Base-by-base conservation (phyloP, 2,329 filamentous ascomycete genomes). In the Graphium sp. region DNA sequence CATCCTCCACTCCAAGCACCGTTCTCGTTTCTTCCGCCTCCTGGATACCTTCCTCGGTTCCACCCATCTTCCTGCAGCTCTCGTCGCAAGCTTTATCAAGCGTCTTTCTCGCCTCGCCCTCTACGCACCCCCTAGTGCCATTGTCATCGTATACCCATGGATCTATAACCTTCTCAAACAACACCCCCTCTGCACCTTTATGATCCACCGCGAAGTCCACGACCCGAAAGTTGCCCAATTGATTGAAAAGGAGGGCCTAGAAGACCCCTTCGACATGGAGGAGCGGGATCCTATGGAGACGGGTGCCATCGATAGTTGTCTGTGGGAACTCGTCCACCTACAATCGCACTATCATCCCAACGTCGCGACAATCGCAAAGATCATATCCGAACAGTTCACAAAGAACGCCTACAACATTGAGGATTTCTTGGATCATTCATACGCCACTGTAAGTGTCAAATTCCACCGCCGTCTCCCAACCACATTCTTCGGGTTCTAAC, bases 291-390 rank as follows among this genome's bases (percentile, higher is more conserved):
- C 89, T 1, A 81, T 84, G 65, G 63, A 77, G 48, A 94, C 85
- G 1, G 53, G 65, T 22, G 89, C 91, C 12, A 81, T 98, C 34
- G 84, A 95, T 33, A 93, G 83, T 50, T 84, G 78, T 48, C 56
- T 98, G 6, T 98, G 89, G 91, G 89, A 98, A 49, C 65, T 98
- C 29, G 79, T 91, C 34, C 84, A 83, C 33, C 58, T 95, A 32
- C 83, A 91, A 49, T 76, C 74, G 1, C 91, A 98, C 50, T 95
- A 92, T 51, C 89, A 98, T 47, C 89, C 91, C 10, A 98, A 95
- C 41, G 83, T 98, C 15, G 85, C 87, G 1, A 89, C 85, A 3
- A 73, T 98, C 39, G 78, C 84, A 24, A 89, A 84, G 52, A 93
- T 98, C 37, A 73, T 98, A 32, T 81, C 81, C 3, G 84, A 95